Percentiles rank a stretch among this genome's conserved stretches.
These are phyloP conservation scores for Eucalyptus sp. DNA, from an alignment of 345 rosid genomes.

Conservation along the genomic window DNA sequence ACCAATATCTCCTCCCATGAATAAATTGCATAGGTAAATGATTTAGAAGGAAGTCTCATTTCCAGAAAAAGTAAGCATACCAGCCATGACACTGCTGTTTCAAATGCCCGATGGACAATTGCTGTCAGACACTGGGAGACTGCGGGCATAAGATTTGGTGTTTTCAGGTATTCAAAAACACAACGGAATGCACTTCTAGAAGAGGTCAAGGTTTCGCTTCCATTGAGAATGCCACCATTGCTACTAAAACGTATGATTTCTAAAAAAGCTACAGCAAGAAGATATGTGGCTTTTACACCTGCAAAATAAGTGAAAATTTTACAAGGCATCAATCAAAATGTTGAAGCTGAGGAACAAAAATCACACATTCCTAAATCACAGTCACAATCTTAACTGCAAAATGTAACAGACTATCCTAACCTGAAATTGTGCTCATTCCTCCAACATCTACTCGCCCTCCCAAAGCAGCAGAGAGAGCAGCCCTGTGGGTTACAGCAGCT, in stretches of 20 bases:
- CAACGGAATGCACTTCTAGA: constrained; percentile 98
- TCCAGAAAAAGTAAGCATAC: constrained; percentile 22
- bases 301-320: constrained; percentile 1
- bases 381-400: neutral
- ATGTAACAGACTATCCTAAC: constrained; percentile 14
- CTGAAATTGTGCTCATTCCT: constrained; percentile 91
- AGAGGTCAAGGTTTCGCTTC: constrained; percentile 45
- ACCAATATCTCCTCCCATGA: neutral
- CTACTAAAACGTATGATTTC: constrained; percentile 95
- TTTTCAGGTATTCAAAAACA: constrained; percentile 92
- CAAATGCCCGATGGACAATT: constrained; percentile 89
- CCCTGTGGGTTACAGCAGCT: constrained; percentile 76
- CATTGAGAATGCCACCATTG: constrained; percentile 96
- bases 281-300: constrained; percentile 99
- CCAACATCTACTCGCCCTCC: constrained; percentile 89
- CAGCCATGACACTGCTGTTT: constrained; percentile 88
- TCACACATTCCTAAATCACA: neutral
- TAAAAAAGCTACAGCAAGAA: constrained; percentile 96
- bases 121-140: constrained; percentile 90
- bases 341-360: neutral
- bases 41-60: neutral
- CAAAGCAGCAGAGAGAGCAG: constrained; percentile 89
- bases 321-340: neutral
- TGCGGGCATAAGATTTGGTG: constrained; percentile 84
- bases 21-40: neutral